Percentiles rank a stretch among this genome's conserved stretches.
phyloP scores from a whole-genome alignment of 1,139 yeast genomes.

The Geotrichum restrictum region DNA sequence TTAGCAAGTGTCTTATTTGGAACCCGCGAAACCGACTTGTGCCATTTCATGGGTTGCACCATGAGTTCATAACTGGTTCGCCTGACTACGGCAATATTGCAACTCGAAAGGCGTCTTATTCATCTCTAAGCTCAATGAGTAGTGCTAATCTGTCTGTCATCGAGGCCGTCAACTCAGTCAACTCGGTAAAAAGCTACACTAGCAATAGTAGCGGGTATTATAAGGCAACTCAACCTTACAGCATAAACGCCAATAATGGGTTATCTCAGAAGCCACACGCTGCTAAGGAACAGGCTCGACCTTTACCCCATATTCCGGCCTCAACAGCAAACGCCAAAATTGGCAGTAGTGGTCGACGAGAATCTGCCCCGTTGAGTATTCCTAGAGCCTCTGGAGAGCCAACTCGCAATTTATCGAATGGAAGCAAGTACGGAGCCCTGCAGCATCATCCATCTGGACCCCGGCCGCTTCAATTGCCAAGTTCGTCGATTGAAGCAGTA shows the following conservation, averaged over 20 bases:
- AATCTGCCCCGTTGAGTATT: background rate
- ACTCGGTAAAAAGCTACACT: background rate
- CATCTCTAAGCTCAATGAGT: slow-evolving; percentile 98
- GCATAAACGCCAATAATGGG: background rate
- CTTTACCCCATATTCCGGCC: too few relatives aligned
- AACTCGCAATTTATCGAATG: background rate
- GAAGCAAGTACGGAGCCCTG: background rate
- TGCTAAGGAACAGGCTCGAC: background rate
- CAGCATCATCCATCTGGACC: slow-evolving; percentile 1
- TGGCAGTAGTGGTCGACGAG: too few relatives aligned
- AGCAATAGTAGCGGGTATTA: background rate
- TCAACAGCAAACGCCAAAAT: too few relatives aligned
- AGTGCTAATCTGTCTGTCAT: slow-evolving; percentile 93
- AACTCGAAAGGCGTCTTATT: slow-evolving; percentile 10
- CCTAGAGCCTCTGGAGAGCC: background rate
- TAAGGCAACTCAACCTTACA: background rate
- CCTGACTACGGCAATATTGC: background rate
- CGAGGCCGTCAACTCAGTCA: background rate
- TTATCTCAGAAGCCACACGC: background rate
- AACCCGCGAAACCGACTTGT: slow-evolving; percentile 48
- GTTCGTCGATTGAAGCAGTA: background rate
- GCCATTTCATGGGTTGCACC: slow-evolving; percentile 46
- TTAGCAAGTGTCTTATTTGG: slow-evolving; percentile 48
- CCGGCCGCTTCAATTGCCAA: background rate
- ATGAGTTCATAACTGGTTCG: slow-evolving; percentile 40